These are phyloP conservation scores for Neopestalotiopsis sp. DNA, from an alignment of 2,329 filamentous ascomycete genomes.

Conservation along the genomic window DNA sequence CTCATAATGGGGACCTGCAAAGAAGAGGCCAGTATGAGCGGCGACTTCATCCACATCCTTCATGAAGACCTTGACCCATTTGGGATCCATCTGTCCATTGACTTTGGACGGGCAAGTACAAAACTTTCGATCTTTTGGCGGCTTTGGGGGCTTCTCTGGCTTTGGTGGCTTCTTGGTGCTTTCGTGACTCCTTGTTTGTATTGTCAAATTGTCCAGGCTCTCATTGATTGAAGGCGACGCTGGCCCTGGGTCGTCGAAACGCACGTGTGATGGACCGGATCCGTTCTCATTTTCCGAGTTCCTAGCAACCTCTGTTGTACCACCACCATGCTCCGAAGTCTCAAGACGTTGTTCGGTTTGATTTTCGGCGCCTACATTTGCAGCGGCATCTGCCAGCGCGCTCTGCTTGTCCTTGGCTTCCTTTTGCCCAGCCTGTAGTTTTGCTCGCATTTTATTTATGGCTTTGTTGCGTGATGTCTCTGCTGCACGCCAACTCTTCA, in stretches of 20 bases:
- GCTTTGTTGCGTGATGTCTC: slow-evolving; percentile 68
- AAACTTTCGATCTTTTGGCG: slow-evolving; percentile 73
- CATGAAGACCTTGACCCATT: slow-evolving; percentile 84
- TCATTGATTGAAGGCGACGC: not conserved
- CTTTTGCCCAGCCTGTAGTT: slow-evolving; percentile 47
- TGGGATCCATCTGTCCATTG: slow-evolving; percentile 65
- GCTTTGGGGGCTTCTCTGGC: slow-evolving; percentile 29
- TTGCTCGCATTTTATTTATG: slow-evolving; percentile 52
- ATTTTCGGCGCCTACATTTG: slow-evolving; percentile 20
- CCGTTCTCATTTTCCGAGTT: not conserved
- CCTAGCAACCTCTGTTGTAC: not conserved
- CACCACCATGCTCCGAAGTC: not conserved
- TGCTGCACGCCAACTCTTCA: slow-evolving; percentile 59
- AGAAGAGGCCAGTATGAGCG: slow-evolving; percentile 84
- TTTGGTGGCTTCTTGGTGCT: not conserved
- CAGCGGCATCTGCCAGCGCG: slow-evolving; percentile 29
- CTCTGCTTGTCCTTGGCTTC: slow-evolving; percentile 46
- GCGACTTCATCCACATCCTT: slow-evolving; percentile 82
- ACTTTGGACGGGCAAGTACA: slow-evolving; percentile 70
- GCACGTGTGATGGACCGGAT: not conserved
- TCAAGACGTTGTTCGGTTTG: slow-evolving; percentile 32
- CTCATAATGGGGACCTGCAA: slow-evolving; percentile 75
- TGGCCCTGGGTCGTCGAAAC: not conserved
- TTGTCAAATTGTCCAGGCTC: not conserved
- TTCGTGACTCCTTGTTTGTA: not conserved